phyloP scores from a whole-genome alignment of 257 asterid genomes.

The Hygrophila difformis region DNA sequence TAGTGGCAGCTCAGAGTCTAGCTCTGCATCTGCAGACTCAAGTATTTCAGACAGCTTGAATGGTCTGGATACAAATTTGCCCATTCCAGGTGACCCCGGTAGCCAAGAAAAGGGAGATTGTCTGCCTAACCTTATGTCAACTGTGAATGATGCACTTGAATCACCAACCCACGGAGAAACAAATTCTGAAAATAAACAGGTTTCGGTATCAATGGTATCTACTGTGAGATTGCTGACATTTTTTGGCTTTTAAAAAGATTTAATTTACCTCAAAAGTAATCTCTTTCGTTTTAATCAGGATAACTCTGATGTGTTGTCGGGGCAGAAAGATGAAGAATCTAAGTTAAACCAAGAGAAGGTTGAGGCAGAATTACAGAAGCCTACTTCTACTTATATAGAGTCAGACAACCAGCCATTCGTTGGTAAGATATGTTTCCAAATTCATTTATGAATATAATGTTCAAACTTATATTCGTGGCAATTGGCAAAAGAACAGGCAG shows the following conservation, averaged over 20 bases:
- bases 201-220: constrained; percentile 17
- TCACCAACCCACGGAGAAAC: constrained; percentile 22
- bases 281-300: constrained; percentile 35
- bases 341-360: constrained; percentile 38
- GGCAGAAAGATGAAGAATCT: constrained; percentile 32
- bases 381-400: constrained; percentile 30
- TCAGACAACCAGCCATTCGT: constrained; percentile 32
- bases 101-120: constrained; percentile 35
- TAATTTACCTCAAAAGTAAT: constrained; percentile 7
- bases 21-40: constrained; percentile 46
- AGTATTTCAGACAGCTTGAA: constrained; percentile 52
- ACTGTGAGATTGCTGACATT: neutral
- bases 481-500: too few species aligned
- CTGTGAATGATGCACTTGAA: constrained; percentile 28
- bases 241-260: constrained; percentile 8
- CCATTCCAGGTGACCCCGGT: constrained; percentile 28
- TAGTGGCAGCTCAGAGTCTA: constrained; percentile 55
- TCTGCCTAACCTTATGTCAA: constrained; percentile 17
- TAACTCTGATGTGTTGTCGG: constrained; percentile 31
- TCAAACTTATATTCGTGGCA: too few species aligned
- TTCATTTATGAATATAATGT: neutral
- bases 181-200: constrained; percentile 50
- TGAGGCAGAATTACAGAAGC: constrained; percentile 37
- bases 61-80: constrained; percentile 37
- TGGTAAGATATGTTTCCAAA: constrained; percentile 40